A percentile compares a stretch with the other conserved stretches of the same genome.
These are phyloP conservation scores for Tetrahymena malaccensis DNA, from an alignment of 73 alveolate genomes.

Conservation along the genomic window DNA sequence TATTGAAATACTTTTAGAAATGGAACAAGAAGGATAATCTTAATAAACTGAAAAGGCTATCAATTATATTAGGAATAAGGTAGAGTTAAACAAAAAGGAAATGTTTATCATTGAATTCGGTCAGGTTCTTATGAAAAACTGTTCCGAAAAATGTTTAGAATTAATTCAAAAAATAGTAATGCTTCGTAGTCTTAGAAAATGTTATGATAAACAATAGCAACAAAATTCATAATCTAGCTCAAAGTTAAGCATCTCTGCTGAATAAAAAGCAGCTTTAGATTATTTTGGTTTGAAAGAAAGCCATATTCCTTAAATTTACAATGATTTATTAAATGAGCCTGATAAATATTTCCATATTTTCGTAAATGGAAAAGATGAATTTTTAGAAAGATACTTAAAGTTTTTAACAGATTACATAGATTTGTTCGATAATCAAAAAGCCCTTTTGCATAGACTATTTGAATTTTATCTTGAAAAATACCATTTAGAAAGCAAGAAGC, in stretches of 20 bases:
- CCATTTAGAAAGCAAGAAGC: not conserved
- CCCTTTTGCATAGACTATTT: conserved; percentile 66
- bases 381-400: conserved; percentile 12
- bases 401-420: conserved; percentile 17
- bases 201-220: not conserved
- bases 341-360: conserved; percentile 33
- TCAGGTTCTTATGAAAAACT: conserved; percentile 36
- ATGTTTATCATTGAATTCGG: conserved; percentile 35
- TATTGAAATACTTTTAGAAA: conserved; percentile 62
- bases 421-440: conserved; percentile 31
- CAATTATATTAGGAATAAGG: conserved; percentile 42
- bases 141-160: conserved; percentile 29
- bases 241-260: not conserved
- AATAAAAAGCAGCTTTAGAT: conserved; percentile 11
- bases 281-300: conserved; percentile 15
- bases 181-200: conserved; percentile 1
- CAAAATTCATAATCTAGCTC: not conserved
- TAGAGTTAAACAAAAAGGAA: conserved; percentile 18
- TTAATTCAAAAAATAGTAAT: conserved; percentile 22
- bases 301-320: not conserved
- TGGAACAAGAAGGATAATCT: conserved; percentile 45
- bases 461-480: conserved; percentile 65
- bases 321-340: conserved; percentile 6
- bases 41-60: conserved; percentile 43
- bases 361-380: conserved; percentile 18